A percentile compares a stretch with the other conserved stretches of the same genome.
Conservation (phyloP, 2,329 filamentous ascomycete genomes). For the Pseudogymnoascus destructans region DNA sequence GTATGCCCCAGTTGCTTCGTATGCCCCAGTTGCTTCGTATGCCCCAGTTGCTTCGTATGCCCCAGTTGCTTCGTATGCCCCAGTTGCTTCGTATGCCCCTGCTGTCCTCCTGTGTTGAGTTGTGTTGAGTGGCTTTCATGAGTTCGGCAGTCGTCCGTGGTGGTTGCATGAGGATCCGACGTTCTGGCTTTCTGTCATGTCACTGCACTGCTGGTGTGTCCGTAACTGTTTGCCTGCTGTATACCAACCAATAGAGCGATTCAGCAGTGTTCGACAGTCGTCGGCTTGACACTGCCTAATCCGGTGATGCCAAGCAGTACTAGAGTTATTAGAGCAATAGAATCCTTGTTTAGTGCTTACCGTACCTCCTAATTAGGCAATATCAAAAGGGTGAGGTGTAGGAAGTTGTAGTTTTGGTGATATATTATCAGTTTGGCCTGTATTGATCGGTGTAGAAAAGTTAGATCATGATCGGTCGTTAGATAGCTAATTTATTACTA, state of each 20-base stretch:
- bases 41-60: neutral
- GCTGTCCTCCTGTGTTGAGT: neutral
- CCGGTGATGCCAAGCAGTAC: too few relatives aligned
- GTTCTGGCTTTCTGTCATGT: neutral
- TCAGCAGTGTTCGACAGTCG: too few relatives aligned
- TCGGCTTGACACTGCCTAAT: too few relatives aligned
- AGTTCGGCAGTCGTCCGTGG: neutral
- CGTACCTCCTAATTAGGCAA: too few relatives aligned
- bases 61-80: neutral
- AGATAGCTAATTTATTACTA: too few relatives aligned
- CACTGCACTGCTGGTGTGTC: neutral
- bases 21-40: neutral
- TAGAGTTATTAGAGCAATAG: too few relatives aligned
- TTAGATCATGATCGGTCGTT: too few relatives aligned
- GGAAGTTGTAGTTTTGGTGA: too few relatives aligned
- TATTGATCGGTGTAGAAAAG: too few relatives aligned
- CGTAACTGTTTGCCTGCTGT: neutral
- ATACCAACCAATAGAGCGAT: neutral
- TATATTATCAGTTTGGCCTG: too few relatives aligned
- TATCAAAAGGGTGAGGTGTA: too few relatives aligned
- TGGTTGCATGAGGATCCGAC: neutral
- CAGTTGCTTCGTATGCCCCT: neutral
- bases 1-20: neutral
- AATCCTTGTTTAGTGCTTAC: too few relatives aligned
- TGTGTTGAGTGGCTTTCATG: neutral